A percentile compares a stretch with the other conserved stretches of the same genome.
Conservation (phyloP, 805 yeast species). For the Sungouiella blattae region DNA sequence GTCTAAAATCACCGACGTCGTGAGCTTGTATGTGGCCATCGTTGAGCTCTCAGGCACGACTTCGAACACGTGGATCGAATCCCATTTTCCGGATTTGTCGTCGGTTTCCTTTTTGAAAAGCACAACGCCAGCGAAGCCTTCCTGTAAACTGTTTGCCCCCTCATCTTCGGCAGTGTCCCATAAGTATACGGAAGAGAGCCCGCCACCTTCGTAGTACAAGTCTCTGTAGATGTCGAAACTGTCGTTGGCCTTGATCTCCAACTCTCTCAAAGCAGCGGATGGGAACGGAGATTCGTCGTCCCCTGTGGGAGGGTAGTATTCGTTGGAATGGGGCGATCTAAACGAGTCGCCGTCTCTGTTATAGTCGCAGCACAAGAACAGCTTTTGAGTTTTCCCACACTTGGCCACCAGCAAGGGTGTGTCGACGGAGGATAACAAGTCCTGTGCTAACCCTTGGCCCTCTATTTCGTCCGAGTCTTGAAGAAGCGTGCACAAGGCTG, state of each 20-base stretch:
- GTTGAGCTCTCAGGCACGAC: slow-evolving; percentile 42
- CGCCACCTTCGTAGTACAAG: slow-evolving; percentile 86
- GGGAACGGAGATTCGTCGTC: slow-evolving; percentile 68
- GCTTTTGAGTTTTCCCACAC: slow-evolving; percentile 57
- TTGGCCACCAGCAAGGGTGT: slow-evolving; percentile 61
- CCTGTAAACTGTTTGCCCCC: slow-evolving; percentile 29
- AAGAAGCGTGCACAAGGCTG: slow-evolving; percentile 47
- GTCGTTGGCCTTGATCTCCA: slow-evolving; percentile 81
- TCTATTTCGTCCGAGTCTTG: slow-evolving; percentile 21
- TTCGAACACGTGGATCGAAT: slow-evolving; percentile 90
- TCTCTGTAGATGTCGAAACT: slow-evolving; percentile 92
- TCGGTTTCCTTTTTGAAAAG: slow-evolving; percentile 70
- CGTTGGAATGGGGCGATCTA: slow-evolving; percentile 88
- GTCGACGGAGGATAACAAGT: slow-evolving; percentile 81
- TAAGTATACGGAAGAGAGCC: slow-evolving; percentile 80
- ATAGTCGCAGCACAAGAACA: slow-evolving; percentile 84
- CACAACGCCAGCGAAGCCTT: slow-evolving; percentile 88
- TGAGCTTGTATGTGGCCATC: slow-evolving; percentile 59
- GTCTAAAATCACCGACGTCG: slow-evolving; percentile 84
- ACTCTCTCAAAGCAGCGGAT: slow-evolving; percentile 56
- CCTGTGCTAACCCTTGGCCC: slow-evolving; percentile 71
- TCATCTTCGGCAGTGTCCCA: slow-evolving; percentile 79
- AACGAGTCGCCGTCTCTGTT: slow-evolving; percentile 92
- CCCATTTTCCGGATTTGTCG: slow-evolving; percentile 68
- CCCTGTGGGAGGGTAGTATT: slow-evolving; percentile 49